These are phyloP conservation scores for Rhododendron molle DNA, from an alignment of 148 eudicot species.

Conservation along the genomic window DNA sequence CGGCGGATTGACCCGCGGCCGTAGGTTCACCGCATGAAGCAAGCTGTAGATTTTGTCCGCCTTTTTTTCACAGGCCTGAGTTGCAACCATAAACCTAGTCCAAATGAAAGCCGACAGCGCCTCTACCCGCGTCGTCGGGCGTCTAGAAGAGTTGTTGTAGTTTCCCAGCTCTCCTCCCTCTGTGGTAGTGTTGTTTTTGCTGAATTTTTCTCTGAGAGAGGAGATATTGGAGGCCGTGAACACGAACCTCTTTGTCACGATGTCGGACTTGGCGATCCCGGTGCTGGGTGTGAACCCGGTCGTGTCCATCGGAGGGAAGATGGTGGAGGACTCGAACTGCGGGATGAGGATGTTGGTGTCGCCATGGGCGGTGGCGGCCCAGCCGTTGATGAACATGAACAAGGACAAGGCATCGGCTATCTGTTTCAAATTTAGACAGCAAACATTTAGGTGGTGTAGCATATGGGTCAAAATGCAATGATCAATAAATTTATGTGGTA, in stretches of 20 bases:
- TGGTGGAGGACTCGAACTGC: slow-evolving; percentile 4
- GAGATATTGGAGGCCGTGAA: slow-evolving; percentile 19
- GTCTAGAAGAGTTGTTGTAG: not conserved
- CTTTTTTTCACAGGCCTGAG: not conserved
- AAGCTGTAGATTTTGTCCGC: slow-evolving; percentile 6
- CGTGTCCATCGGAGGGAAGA: slow-evolving; percentile 19
- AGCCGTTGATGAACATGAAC: slow-evolving; percentile 25
- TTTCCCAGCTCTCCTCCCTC: not conserved
- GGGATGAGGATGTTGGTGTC: not conserved
- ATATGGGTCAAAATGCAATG: too few species aligned
- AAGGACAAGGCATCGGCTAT: slow-evolving; percentile 27
- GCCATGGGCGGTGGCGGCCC: slow-evolving; percentile 24
- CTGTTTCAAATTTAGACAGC: not conserved
- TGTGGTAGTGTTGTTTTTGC: not conserved
- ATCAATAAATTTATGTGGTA: not conserved
- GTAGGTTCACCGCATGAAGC: slow-evolving; percentile 23
- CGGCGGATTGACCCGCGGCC: slow-evolving; percentile 17
- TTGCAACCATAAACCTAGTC: slow-evolving; percentile 18
- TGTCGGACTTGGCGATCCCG: slow-evolving; percentile 7
- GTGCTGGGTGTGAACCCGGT: not conserved
- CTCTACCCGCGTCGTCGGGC: slow-evolving; percentile 14
- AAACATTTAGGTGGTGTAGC: not conserved
- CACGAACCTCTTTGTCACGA: slow-evolving; percentile 25
- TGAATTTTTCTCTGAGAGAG: slow-evolving; percentile 8
- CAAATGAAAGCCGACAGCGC: slow-evolving; percentile 37